A percentile compares a stretch with the other conserved stretches of the same genome.
Evolutionary conservation across 1,139 yeast species (phyloP).

Genomic region (Magnusiomyces fungicola): DNA sequence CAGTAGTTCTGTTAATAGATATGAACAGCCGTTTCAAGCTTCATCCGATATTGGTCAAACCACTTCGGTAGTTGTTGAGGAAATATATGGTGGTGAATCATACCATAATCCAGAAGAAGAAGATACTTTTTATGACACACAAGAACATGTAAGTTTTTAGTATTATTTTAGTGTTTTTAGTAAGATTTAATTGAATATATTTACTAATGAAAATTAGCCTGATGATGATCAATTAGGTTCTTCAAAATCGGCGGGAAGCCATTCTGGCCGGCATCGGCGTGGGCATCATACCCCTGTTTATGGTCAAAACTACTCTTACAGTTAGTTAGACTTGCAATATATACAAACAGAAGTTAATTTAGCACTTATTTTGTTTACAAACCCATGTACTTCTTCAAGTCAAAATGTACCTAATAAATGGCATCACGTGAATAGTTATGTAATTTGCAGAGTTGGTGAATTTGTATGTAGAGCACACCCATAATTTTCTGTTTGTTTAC

Average conservation of each 20-base stretch:
- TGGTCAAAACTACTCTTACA: background rate
- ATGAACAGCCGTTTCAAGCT: too few relatives aligned
- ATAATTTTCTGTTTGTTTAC: too few relatives aligned
- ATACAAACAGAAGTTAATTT: too few relatives aligned
- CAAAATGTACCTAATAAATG: too few relatives aligned
- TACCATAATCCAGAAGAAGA: background rate
- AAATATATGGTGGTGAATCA: background rate
- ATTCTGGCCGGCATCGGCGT: background rate
- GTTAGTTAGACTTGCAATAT: too few relatives aligned
- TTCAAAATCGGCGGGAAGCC: background rate
- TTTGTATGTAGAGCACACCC: too few relatives aligned
- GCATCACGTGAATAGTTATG: too few relatives aligned
- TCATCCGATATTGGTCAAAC: too few relatives aligned
- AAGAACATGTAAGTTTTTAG: background rate
- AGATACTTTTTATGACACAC: background rate
- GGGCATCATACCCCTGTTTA: slow-evolving; percentile 3
- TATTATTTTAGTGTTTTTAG: background rate
- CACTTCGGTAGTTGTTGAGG: background rate
- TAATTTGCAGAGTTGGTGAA: too few relatives aligned
- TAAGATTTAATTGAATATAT: background rate
- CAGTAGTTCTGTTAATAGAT: too few relatives aligned
- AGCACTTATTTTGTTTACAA: too few relatives aligned
- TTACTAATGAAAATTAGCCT: background rate
- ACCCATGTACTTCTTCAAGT: too few relatives aligned
- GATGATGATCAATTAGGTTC: background rate